Conservation (phyloP, 148 eudicot species). For the Dianthus caryophyllus region DNA sequence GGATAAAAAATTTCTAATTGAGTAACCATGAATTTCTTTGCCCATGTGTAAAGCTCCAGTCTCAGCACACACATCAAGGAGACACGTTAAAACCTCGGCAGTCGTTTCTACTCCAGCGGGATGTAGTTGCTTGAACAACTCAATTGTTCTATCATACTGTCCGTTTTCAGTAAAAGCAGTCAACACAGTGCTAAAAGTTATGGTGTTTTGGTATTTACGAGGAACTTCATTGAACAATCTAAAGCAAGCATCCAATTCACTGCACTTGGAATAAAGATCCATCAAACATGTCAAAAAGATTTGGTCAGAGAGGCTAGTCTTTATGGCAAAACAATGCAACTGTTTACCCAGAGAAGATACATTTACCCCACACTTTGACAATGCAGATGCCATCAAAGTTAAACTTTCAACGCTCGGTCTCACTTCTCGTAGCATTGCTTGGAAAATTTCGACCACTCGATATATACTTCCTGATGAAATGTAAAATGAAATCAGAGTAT, state of each 20-base stretch:
- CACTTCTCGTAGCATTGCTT: constrained; percentile 33
- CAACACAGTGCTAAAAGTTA: constrained; percentile 41
- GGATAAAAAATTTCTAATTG: constrained; percentile 23
- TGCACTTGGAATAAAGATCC: constrained; percentile 43
- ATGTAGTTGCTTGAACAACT: constrained; percentile 30
- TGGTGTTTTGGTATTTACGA: constrained; percentile 12
- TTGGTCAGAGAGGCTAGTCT: constrained; percentile 40
- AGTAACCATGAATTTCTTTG: constrained; percentile 44
- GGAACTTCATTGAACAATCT: constrained; percentile 38
- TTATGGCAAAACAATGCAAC: constrained; percentile 49
- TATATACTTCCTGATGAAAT: constrained; percentile 18
- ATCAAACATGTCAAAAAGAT: constrained; percentile 40
- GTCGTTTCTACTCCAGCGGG: constrained; percentile 19
- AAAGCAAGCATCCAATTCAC: constrained; percentile 34
- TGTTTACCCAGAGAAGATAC: constrained; percentile 27
- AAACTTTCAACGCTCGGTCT: constrained; percentile 43
- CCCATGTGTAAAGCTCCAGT: constrained; percentile 45
- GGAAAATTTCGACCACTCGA: constrained; percentile 24
- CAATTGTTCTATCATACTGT: constrained; percentile 26
- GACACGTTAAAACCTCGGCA: constrained; percentile 26
- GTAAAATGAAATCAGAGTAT: constrained; percentile 44
- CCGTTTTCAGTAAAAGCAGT: constrained; percentile 34
- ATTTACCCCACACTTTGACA: constrained; percentile 30
- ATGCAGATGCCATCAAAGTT: constrained; percentile 40
- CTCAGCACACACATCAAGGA: constrained; percentile 36